Base-by-base conservation (phyloP, 257 asterid species). In the Scutellaria baicalensis region DNA sequence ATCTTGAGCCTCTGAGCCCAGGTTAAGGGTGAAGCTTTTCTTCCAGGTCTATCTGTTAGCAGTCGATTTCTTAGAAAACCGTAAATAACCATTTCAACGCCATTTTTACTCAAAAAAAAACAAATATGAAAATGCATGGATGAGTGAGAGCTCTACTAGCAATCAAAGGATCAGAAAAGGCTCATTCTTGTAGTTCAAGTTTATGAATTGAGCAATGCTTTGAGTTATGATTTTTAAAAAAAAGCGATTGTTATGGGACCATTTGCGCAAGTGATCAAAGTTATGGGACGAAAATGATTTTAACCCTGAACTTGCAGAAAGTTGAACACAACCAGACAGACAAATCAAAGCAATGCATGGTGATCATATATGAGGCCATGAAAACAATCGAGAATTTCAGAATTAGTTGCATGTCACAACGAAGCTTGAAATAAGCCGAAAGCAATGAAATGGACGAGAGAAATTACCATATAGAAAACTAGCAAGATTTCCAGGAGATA, bases 401-500 rank as follows among this genome's bases (percentile, higher is more conserved):
- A 39, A 66, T 49, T 35, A 33, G 49, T 16, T 6, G 6, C 44
- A 27, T 33, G 33, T 65, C 36, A 9, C 33, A n/a, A 14, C 33
- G 38, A 49, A 49, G 60, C 48, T 66, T 16, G 2, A 54, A 13
- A 23, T 6, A 73, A 50, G 58, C 58, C 58, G 16, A 59, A 14
- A 8, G 50, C 31, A 6, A 5, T 33, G 54, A 12, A 59, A 64
- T 5, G 20, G 64, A 68, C 44, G 11, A 38, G 38, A 74, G 36
- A 13, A 21, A 33, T 81, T 88, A 93, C 98, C 98, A 8, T 90
- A 90, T 40, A 93, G 93, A 77, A 83, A 90, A 63, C 85, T 80
- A 11, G 97, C 87, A 64, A 93, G 86, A 79, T 92, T 90, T 67
- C 96, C 97, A 11, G 96, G 96, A 71, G 96, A 83, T 13, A 93